Percentiles rank a stretch among this genome's conserved stretches.
phyloP scores from a whole-genome alignment of 192 early-diverging fungal genomes.

The Coemansia sp. region DNA sequence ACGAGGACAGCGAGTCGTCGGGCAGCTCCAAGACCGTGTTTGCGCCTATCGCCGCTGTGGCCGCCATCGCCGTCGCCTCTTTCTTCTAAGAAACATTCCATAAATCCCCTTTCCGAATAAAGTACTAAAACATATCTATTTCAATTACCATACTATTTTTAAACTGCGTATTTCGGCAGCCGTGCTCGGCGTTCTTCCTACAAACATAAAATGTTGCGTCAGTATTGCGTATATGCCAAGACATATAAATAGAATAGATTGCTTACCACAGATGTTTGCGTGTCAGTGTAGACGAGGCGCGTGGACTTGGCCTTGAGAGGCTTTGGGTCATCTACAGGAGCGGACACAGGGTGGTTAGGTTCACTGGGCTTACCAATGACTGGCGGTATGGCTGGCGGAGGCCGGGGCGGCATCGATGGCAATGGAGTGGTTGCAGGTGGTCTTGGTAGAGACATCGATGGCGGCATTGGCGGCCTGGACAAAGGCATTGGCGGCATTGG shows the following conservation, averaged over 20 bases:
- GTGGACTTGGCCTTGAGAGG: slow-evolving; percentile 19
- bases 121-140: background rate
- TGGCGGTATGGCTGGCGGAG: background rate
- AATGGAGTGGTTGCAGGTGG: background rate
- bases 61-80: slow-evolving; percentile 37
- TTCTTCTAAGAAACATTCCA: slow-evolving; percentile 37
- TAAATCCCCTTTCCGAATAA: background rate
- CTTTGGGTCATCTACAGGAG: slow-evolving; percentile 27
- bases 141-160: too few species aligned
- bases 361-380: slow-evolving; percentile 16
- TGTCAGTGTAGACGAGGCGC: slow-evolving; percentile 41
- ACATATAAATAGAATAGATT: background rate
- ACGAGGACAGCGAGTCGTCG: background rate
- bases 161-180: slow-evolving; percentile 29
- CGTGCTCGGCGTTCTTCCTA: slow-evolving; percentile 50
- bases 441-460: background rate
- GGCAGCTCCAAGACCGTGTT: slow-evolving; percentile 20
- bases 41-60: slow-evolving; percentile 32
- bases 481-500: background rate
- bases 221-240: background rate
- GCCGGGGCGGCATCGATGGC: background rate
- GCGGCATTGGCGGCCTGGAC: background rate
- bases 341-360: slow-evolving; percentile 8
- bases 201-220: background rate
- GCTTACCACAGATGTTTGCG: slow-evolving; percentile 45